Percentiles rank a stretch among this genome's conserved stretches.
These are phyloP conservation scores for Didymella sp. DNA, from an alignment of 2,329 filamentous ascomycete genomes.

Conservation along the genomic window DNA sequence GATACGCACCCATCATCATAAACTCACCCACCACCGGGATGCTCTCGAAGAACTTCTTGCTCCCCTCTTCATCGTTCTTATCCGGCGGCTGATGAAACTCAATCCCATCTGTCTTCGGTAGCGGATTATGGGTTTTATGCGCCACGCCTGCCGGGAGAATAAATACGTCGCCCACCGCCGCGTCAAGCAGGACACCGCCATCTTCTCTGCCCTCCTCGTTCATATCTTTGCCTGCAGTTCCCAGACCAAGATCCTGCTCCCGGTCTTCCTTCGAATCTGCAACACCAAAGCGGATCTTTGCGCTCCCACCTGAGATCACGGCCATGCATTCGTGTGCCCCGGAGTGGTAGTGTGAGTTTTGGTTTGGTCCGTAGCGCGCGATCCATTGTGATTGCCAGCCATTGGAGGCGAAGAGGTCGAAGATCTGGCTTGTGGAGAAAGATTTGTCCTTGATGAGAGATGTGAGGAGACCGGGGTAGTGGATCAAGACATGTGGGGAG, in stretches of 20 bases:
- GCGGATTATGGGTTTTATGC: slow-evolving; percentile 61
- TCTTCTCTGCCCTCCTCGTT: slow-evolving; percentile 53
- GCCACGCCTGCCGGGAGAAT: slow-evolving; percentile 64
- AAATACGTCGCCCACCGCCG: slow-evolving; percentile 63
- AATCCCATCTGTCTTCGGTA: slow-evolving; percentile 47
- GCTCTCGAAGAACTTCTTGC: slow-evolving; percentile 45
- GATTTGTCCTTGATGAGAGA: slow-evolving; percentile 31
- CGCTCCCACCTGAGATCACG: slow-evolving; percentile 60
- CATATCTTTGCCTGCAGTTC: slow-evolving; percentile 43
- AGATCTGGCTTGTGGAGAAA: slow-evolving; percentile 43
- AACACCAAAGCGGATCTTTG: slow-evolving; percentile 63
- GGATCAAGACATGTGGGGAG: slow-evolving; percentile 57
- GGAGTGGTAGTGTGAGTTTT: slow-evolving; percentile 65
- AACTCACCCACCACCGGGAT: slow-evolving; percentile 54
- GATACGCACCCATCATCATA: slow-evolving; percentile 67
- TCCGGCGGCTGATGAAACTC: slow-evolving; percentile 56
- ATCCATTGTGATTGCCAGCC: slow-evolving; percentile 65
- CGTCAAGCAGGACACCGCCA: slow-evolving; percentile 59
- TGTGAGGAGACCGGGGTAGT: slow-evolving; percentile 57
- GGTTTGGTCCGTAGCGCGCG: slow-evolving; percentile 63
- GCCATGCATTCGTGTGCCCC: slow-evolving; percentile 65
- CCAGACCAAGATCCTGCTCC: slow-evolving; percentile 12
- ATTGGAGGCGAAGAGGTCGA: slow-evolving; percentile 58
- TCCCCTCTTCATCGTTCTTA: slow-evolving; percentile 34
- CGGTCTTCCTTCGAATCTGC: slow-evolving; percentile 50